phyloP scores from a whole-genome alignment of 2,329 filamentous ascomycete species.

The Ophiostoma perfectum region DNA sequence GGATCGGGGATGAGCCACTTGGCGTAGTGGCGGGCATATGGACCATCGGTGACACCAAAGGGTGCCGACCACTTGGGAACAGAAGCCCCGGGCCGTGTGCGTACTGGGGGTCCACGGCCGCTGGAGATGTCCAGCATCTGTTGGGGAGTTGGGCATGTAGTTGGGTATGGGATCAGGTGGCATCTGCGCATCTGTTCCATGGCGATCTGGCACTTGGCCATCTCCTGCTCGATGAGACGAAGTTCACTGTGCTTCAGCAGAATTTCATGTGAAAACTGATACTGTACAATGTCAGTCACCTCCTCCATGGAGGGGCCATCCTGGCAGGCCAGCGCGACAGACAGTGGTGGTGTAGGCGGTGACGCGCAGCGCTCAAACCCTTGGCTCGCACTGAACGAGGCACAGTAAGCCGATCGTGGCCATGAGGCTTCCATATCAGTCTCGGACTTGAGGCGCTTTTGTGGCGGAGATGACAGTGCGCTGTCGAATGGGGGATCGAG shows the following conservation, averaged over 20 bases:
- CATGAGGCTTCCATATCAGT: slow-evolving; percentile 30
- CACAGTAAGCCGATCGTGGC: slow-evolving; percentile 20
- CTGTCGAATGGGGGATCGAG: slow-evolving; percentile 6
- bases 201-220: slow-evolving; percentile 90
- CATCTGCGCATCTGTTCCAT: slow-evolving; percentile 91
- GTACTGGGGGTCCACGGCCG: slow-evolving; percentile 67
- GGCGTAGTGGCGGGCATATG: slow-evolving; percentile 89
- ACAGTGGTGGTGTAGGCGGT: slow-evolving; percentile 23
- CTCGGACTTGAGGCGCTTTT: slow-evolving; percentile 32
- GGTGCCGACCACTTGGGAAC: slow-evolving; percentile 75
- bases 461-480: not conserved
- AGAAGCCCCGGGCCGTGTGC: slow-evolving; percentile 55
- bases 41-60: slow-evolving; percentile 85
- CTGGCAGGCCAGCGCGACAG: slow-evolving; percentile 22
- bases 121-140: slow-evolving; percentile 65
- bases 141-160: slow-evolving; percentile 59
- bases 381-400: not conserved
- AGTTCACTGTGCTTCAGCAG: slow-evolving; percentile 91
- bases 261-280: slow-evolving; percentile 87
- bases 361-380: slow-evolving; percentile 16
- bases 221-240: slow-evolving; percentile 88
- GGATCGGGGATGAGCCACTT: slow-evolving; percentile 91
- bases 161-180: slow-evolving; percentile 84
- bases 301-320: slow-evolving; percentile 40
- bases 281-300: slow-evolving; percentile 68